phyloP scores from a whole-genome alignment of 129 eudicot species.

The Oenanthe sinensis region DNA sequence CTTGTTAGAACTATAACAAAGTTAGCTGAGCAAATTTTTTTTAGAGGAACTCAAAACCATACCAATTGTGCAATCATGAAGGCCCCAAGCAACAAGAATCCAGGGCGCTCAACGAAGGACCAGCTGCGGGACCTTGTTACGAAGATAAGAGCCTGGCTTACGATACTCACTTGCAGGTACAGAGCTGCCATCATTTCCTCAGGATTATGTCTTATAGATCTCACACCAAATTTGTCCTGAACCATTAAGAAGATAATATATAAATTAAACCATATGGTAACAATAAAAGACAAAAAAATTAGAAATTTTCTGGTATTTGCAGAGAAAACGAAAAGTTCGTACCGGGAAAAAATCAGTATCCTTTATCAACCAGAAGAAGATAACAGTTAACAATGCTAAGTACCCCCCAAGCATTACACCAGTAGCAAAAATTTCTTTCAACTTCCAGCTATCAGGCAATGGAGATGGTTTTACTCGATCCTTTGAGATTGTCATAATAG shows the following conservation, averaged over 20 bases:
- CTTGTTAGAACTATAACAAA: not conserved
- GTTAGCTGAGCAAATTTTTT: not conserved
- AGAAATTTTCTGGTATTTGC: not conserved
- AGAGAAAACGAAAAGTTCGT: constrained; percentile 7
- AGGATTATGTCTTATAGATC: constrained; percentile 38
- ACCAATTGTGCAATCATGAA: constrained; percentile 87
- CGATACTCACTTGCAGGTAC: constrained; percentile 91
- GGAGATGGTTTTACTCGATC: constrained; percentile 98
- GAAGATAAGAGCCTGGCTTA: constrained; percentile 91
- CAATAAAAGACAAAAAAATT: not conserved
- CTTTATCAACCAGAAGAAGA: constrained; percentile 81
- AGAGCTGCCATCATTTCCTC: constrained; percentile 79
- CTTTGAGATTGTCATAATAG: constrained; percentile 55
- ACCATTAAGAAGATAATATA: constrained; percentile 9
- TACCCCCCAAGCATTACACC: constrained; percentile 86
- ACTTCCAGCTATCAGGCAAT: constrained; percentile 87
- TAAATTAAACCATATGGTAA: not conserved
- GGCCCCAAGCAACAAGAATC: constrained; percentile 49
- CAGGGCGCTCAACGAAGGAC: constrained; percentile 90
- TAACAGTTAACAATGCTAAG: constrained; percentile 72
- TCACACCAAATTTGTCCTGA: constrained; percentile 66
- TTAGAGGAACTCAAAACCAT: not conserved
- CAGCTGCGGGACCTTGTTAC: constrained; percentile 89
- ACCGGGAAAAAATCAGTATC: constrained; percentile 79
- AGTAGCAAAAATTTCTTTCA: constrained; percentile 91